Base-by-base conservation (phyloP, 1,284 basidiomycete genomes). In the Gymnopus androsaceus region DNA sequence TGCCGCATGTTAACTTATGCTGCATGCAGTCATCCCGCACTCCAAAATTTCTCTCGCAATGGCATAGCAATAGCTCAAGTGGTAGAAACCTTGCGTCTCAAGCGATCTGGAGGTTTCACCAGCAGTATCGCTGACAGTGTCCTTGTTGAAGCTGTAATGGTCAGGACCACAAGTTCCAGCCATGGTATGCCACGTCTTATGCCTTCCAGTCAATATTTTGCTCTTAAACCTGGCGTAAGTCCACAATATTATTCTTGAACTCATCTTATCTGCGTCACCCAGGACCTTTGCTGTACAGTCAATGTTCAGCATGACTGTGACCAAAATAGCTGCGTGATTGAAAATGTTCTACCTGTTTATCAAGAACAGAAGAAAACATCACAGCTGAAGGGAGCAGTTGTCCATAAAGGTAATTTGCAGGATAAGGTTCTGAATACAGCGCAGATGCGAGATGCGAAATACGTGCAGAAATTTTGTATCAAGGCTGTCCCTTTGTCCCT, bases 261-360 rank as follows among this genome's bases (percentile, higher is more conserved):
- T 17, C 8, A 6, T 8, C n/a, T 21, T 8, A 17, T 8, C 21
- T 8, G 21, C 38, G 31, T 6, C 38, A 7, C 38, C 7, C 19
- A 48, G 53, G 12, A 47, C 33, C 12, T 55, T 2, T 25, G 47
- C 3, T 55, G 44, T 36, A 27, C 45, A 3, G 53, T 48, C 33
- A 55, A 55, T 25, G 45, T 48, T 27, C 53, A 55, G 27, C 53
- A 55, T 23, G 25, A 55, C 28, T 55, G 53, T 33, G 38, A 30
- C 3, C 5, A 17, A 33, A 36, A 55, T 15, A 33, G 25, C 4
- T 55, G 53, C 28, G 15, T 19, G 12, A 23, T 55, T 23, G 36
- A 55, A 21, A 2, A n/a, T 21, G 12, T 19, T 21, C n/a, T 21
- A 15, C 8, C 37, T 15, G 21, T 55, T 14, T 11, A 31, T 21